Conservation (phyloP, 108 stramenopile genomes). For the Cyclotella sp. region DNA sequence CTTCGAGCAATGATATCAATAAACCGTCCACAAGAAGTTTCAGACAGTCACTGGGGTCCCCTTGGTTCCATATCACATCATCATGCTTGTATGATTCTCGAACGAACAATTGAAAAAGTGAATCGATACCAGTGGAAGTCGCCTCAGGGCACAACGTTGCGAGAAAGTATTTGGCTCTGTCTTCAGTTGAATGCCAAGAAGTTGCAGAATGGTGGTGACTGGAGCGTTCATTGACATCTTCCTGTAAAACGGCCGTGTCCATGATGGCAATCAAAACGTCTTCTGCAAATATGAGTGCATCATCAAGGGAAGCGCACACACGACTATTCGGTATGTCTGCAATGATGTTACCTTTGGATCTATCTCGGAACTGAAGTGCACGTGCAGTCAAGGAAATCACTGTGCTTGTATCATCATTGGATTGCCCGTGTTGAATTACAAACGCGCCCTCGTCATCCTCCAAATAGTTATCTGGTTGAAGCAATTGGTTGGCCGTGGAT, state of each 20-base stretch:
- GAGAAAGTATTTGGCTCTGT: conserved; percentile 39
- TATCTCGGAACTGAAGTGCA: conserved; percentile 1
- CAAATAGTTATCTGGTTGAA: conserved; percentile 12
- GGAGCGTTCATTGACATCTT: conserved; percentile 36
- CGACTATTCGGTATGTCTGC: conserved; percentile 35
- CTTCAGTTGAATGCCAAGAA: conserved; percentile 6
- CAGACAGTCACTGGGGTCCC: conserved; percentile 56
- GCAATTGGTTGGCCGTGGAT: conserved; percentile 15
- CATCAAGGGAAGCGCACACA: conserved; percentile 62
- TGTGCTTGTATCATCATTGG: conserved; percentile 6
- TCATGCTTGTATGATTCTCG: conserved; percentile 54
- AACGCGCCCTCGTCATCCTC: conserved; percentile 12
- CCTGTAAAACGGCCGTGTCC: conserved; percentile 49
- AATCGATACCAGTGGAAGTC: conserved; percentile 23
- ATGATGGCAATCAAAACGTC: conserved; percentile 62
- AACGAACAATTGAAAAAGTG: conserved; percentile 37
- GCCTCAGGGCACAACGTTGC: conserved; percentile 48
- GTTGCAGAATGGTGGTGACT: not conserved
- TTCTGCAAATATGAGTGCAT: conserved; percentile 71
- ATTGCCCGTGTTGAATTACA: conserved; percentile 11
- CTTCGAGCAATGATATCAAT: conserved; percentile 64
- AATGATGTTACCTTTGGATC: conserved; percentile 15
- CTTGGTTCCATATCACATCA: conserved; percentile 65
- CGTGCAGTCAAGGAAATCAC: not conserved
- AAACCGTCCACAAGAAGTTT: conserved; percentile 63